Evolutionary conservation across 331 rosid species (phyloP), one percentile per base, ranked within the genome.

Genomic region (Quercus phellos): DNA sequence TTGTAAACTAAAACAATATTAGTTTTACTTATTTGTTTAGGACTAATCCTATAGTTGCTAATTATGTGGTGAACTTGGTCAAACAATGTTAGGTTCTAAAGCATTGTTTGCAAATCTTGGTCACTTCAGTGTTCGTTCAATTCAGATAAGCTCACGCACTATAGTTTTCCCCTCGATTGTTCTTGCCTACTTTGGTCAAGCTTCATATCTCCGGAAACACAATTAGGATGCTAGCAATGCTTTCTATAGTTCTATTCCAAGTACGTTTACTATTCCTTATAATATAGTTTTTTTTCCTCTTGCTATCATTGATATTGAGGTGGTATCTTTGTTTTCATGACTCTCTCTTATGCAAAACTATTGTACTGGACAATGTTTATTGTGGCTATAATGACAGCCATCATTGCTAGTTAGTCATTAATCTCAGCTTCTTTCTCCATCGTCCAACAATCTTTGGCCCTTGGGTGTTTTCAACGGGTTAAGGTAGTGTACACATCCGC

Each of bases 51-150:
- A 34, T 34, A 34, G 38, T 1, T 34, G 38, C 38, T 34, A 34
- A 1, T 34, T 0, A 34, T 34, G 38, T 34, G 38, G 51, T 43
- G 14, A 43, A 9, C 16, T 43, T 43, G 51, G 51, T 38, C 5
- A 34, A 13, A 5, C 74, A 4, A 70, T 76, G 22, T 21, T 32
- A 90, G 96, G 93, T 72, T 80, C 89, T 24, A 96, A 92, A 78
- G 97, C 97, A 27, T 14, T 92, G 24, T 92, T 92, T 85, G 94
- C 94, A 0, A 96, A 92, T 78, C 88, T 90, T 68, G 96, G 97
- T 2, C 97, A 92, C 79, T 92, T 92, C 84, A 80, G 86, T 0
- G 90, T 92, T 18, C 77, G 58, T n/a, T 89, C 97, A 32, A 83
- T 92, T 69, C 93, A 87, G 42, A 79, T 92, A 43, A 90, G 96